These are phyloP conservation scores for Dimocarpus longan DNA, from an alignment of 345 rosid genomes.

Conservation along the genomic window DNA sequence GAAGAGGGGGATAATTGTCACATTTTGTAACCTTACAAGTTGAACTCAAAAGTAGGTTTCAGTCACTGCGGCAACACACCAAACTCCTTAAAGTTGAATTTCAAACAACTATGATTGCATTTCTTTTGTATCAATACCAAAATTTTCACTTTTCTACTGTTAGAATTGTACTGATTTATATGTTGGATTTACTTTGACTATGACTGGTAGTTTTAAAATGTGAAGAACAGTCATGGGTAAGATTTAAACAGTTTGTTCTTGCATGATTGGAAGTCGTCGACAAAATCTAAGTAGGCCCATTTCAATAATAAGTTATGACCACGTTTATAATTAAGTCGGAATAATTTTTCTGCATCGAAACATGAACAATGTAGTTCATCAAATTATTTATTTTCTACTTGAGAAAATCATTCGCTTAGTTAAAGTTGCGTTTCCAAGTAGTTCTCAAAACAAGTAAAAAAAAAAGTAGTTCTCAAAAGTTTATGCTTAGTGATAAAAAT, in stretches of 20 bases:
- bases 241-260: not conserved
- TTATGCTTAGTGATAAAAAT: not conserved
- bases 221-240: conserved; percentile 3
- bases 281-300: not conserved
- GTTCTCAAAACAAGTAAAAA: too few species aligned
- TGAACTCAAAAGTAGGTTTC: too few species aligned
- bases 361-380: not conserved
- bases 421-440: not conserved
- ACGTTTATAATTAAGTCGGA: not conserved
- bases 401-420: not conserved
- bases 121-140: too few species aligned
- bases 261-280: not conserved
- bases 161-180: too few species aligned
- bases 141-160: too few species aligned
- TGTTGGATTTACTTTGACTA: not conserved
- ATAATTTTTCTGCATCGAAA: not conserved
- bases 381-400: not conserved
- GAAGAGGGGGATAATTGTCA: too few species aligned
- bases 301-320: not conserved
- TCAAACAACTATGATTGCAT: too few species aligned
- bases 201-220: not conserved
- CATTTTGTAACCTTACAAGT: too few species aligned
- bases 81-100: too few species aligned
- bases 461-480: not conserved
- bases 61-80: too few species aligned